These are phyloP conservation scores for Spinacia oleracea DNA, from an alignment of 179 eudicot genomes.

Conservation along the genomic window DNA sequence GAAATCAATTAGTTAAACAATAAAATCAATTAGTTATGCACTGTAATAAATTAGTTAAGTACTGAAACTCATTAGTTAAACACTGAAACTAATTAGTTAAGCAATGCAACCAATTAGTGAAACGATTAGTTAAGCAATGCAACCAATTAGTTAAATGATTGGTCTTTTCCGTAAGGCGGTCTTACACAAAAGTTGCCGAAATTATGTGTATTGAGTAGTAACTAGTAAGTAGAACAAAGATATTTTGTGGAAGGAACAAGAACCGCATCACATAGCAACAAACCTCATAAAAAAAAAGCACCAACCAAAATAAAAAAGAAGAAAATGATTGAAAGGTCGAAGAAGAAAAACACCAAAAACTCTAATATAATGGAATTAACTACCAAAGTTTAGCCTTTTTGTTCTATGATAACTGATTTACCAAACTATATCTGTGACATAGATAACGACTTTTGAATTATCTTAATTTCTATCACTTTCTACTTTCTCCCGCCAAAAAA, in stretches of 20 bases:
- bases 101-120: too few species aligned
- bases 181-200: too few species aligned
- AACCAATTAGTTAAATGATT: too few species aligned
- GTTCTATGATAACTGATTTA: background rate
- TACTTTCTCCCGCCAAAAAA: too few species aligned
- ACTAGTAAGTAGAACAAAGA: background rate
- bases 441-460: background rate
- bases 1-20: too few species aligned
- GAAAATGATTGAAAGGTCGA: background rate
- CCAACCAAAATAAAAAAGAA: background rate
- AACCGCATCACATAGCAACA: background rate
- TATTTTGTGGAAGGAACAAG: background rate
- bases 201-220: background rate
- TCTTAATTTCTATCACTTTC: background rate
- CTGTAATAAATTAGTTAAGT: too few species aligned
- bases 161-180: too few species aligned
- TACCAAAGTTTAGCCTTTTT: background rate
- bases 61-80: too few species aligned
- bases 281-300: background rate
- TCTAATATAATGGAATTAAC: background rate
- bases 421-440: background rate
- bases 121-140: too few species aligned
- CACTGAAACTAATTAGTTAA: too few species aligned
- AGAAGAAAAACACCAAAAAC: background rate
- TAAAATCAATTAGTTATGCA: too few species aligned